Percentiles rank a stretch among this genome's conserved stretches.
These are phyloP conservation scores for Coemansia aciculifera DNA, from an alignment of 192 early-diverging fungal genomes.

Conservation along the genomic window DNA sequence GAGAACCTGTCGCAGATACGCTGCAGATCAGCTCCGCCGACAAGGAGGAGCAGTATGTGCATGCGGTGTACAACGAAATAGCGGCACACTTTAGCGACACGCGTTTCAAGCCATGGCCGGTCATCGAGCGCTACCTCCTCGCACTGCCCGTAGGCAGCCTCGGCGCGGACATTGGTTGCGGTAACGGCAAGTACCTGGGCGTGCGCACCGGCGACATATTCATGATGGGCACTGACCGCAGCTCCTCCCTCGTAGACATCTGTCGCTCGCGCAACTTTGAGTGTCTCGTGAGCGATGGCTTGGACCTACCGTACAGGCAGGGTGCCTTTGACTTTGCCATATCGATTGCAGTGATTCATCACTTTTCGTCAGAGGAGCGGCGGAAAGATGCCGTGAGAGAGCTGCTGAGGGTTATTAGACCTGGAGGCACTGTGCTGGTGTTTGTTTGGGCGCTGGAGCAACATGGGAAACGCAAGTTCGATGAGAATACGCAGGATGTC, in stretches of 20 bases:
- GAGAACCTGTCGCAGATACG: slow-evolving; percentile 38
- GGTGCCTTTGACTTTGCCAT: slow-evolving; percentile 87
- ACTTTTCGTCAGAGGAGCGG: slow-evolving; percentile 79
- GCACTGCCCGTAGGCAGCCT: slow-evolving; percentile 66
- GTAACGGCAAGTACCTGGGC: slow-evolving; percentile 96
- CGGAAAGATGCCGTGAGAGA: slow-evolving; percentile 73
- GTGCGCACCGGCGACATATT: slow-evolving; percentile 75
- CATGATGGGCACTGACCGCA: slow-evolving; percentile 84
- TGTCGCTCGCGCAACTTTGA: slow-evolving; percentile 72
- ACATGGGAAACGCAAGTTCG: slow-evolving; percentile 75
- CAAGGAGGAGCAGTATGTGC: slow-evolving; percentile 82
- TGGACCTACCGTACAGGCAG: slow-evolving; percentile 71
- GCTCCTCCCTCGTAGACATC: slow-evolving; percentile 77
- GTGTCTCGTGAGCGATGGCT: slow-evolving; percentile 78
- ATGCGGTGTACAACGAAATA: slow-evolving; percentile 89
- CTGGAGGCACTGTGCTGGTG: slow-evolving; percentile 71
- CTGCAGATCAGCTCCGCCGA: slow-evolving; percentile 25
- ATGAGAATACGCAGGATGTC: slow-evolving; percentile 77
- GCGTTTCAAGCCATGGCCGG: slow-evolving; percentile 98
- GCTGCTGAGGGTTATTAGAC: slow-evolving; percentile 70
- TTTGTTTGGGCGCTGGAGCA: slow-evolving; percentile 99
- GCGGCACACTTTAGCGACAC: slow-evolving; percentile 93
- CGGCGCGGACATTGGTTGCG: slow-evolving; percentile 94
- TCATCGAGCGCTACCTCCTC: slow-evolving; percentile 81
- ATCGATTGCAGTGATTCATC: slow-evolving; percentile 96